Evolutionary conservation across 345 rosid genomes (phyloP), one percentile per base, ranked within the genome.

Genomic region (Boechera divaricarpa): DNA sequence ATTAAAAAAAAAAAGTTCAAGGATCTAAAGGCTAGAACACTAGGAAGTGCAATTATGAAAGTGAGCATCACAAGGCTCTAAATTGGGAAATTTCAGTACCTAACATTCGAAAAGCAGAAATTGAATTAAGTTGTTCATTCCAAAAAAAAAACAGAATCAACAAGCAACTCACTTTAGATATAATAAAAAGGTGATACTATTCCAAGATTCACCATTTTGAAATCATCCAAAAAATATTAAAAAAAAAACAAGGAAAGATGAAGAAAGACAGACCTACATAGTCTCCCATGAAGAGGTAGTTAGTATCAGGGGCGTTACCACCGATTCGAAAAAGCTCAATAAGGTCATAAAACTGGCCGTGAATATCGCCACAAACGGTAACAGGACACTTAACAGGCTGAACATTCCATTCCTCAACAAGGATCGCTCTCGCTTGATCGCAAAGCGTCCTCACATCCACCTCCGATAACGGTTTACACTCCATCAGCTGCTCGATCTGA

Each of bases 361-460:
- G 99, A 63, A 95, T 95, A 87, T 95, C 99, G 45, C 99, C 99
- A 78, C 99, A 95, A 51, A 95, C 92, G 24, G 99, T 95, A 67
- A 95, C 99, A 49, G 99, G 99, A 77, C 99, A 95, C 85, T 95
- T 95, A 26, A 95, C 99, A 35, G 97, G 96, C 88, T 95, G 99
- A 49, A 95, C 99, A 88, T 95, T 95, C 96, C 96, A 95, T 83
- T 95, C 99, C 85, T 95, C 99, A 7, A 91, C 97, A 41, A 95
- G 92, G 76, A 95, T 88, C 83, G 94, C 96, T 52, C 90, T 87
- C 15, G 99, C 99, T 64, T 95, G 94, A 77, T 95, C 99, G 87
- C 99, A 95, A 4, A 95, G 91, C 67, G 85, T 78, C 92, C 79
- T 88, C 61, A 95, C 99, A 81, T 95, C 99, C 66, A 85, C 89